Percentiles rank a stretch among this genome's conserved stretches.
phyloP scores from a whole-genome alignment of 345 rosid species.

The Hibiscus tridactylites region DNA sequence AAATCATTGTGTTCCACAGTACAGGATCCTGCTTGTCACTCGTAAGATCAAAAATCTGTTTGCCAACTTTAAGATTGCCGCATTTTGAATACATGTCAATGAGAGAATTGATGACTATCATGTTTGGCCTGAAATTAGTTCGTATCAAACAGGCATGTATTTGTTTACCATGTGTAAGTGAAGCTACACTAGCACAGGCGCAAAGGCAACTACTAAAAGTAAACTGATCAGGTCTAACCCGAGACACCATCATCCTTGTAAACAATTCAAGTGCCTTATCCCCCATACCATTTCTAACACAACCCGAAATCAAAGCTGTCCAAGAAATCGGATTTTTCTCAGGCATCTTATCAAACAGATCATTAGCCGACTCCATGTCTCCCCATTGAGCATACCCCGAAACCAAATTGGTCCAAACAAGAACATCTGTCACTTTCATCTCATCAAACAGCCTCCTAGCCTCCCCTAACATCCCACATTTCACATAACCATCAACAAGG shows the following conservation, averaged over 20 bases:
- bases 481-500: slow-evolving; percentile 54
- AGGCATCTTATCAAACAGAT: slow-evolving; percentile 57
- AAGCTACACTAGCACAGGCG: slow-evolving; percentile 63
- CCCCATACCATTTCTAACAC: slow-evolving; percentile 50
- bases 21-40: slow-evolving; percentile 41
- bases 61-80: slow-evolving; percentile 39
- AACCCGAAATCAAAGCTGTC: slow-evolving; percentile 81
- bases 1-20: slow-evolving; percentile 79
- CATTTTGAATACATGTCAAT: slow-evolving; percentile 86
- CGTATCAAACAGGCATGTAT: slow-evolving; percentile 54
- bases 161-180: slow-evolving; percentile 63
- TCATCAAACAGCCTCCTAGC: slow-evolving; percentile 58
- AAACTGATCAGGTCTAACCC: slow-evolving; percentile 56
- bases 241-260: slow-evolving; percentile 39
- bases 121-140: slow-evolving; percentile 42
- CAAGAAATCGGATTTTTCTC: slow-evolving; percentile 53
- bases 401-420: slow-evolving; percentile 66
- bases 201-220: slow-evolving; percentile 75
- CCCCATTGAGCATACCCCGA: slow-evolving; percentile 62
- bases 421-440: slow-evolving; percentile 50
- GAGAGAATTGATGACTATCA: slow-evolving; percentile 60
- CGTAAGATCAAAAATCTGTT: slow-evolving; percentile 39
- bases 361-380: slow-evolving; percentile 49
- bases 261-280: slow-evolving; percentile 41
- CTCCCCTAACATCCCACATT: slow-evolving; percentile 49